phyloP scores from a whole-genome alignment of 768 basidiomycete species.

The Wakefieldia striispora region DNA sequence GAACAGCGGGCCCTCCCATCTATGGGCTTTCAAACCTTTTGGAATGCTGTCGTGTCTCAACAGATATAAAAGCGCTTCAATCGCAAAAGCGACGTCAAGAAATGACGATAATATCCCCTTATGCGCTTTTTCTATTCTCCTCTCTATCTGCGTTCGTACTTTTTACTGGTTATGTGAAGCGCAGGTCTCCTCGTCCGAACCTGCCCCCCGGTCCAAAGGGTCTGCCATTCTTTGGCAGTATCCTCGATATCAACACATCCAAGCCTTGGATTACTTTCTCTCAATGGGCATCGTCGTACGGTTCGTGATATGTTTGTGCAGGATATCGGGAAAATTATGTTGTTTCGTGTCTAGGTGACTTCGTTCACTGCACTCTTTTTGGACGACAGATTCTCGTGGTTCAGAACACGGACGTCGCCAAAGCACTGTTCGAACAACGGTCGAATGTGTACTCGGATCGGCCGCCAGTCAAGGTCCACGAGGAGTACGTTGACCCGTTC shows the following conservation, averaged over 20 bases:
- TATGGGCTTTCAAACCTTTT: neutral
- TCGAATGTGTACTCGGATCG: slow-evolving; percentile 38
- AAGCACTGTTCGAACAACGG: slow-evolving; percentile 36
- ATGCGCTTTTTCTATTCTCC: slow-evolving; percentile 6
- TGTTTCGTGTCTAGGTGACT: slow-evolving; percentile 23
- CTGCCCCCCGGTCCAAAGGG: slow-evolving; percentile 33
- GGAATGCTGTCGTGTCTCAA: neutral
- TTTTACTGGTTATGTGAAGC: slow-evolving; percentile 9
- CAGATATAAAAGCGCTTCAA: slow-evolving; percentile 13
- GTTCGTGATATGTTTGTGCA: slow-evolving; percentile 10
- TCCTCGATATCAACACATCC: slow-evolving; percentile 23
- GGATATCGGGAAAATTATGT: neutral
- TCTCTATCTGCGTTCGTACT: slow-evolving; percentile 9
- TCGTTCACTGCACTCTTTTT: slow-evolving; percentile 32
- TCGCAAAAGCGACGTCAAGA: neutral
- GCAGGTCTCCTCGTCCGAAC: slow-evolving; percentile 3
- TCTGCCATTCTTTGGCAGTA: slow-evolving; percentile 29
- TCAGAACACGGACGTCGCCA: slow-evolving; percentile 30
- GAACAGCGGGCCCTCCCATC: slow-evolving; percentile 7
- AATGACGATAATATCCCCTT: slow-evolving; percentile 8
- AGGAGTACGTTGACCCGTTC: slow-evolving; percentile 20
- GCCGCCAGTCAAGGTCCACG: slow-evolving; percentile 28
- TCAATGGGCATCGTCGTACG: slow-evolving; percentile 27
- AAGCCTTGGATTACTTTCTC: slow-evolving; percentile 36
- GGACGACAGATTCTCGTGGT: slow-evolving; percentile 35